These are phyloP conservation scores for Datura wrightii DNA, from an alignment of 257 asterid genomes.

Conservation along the genomic window DNA sequence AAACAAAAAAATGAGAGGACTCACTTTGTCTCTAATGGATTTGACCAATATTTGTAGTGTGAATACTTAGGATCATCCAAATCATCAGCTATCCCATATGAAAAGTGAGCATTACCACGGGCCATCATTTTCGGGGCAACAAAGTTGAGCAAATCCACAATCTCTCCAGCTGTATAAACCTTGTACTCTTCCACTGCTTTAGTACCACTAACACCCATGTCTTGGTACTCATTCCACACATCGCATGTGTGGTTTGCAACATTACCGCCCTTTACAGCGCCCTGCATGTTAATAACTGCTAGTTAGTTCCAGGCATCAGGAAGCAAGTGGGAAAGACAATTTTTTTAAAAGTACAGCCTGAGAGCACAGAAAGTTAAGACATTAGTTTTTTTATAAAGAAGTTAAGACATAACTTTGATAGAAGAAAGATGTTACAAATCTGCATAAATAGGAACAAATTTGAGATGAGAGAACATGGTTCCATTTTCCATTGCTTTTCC, in stretches of 20 bases:
- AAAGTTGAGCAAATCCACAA: slow-evolving; percentile 68
- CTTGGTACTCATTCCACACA: slow-evolving; percentile 94
- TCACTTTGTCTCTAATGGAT: slow-evolving; percentile 92
- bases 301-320: slow-evolving; percentile 2
- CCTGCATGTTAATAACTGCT: slow-evolving; percentile 54
- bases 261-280: slow-evolving; percentile 75
- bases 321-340: slow-evolving; percentile 9
- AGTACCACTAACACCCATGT: slow-evolving; percentile 77
- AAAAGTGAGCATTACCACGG: slow-evolving; percentile 79
- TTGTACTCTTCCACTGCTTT: slow-evolving; percentile 79
- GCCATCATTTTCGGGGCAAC: slow-evolving; percentile 92
- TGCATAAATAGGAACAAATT: neutral
- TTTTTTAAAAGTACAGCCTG: neutral
- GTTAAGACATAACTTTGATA: neutral
- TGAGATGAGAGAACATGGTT: neutral
- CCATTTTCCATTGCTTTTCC: slow-evolving; percentile 10
- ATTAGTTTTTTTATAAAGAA: neutral
- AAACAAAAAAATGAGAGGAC: slow-evolving; percentile 26
- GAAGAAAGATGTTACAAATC: neutral
- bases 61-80: slow-evolving; percentile 80
- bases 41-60: slow-evolving; percentile 92
- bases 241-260: slow-evolving; percentile 72
- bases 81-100: slow-evolving; percentile 86
- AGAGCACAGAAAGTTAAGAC: neutral
- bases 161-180: slow-evolving; percentile 75